A percentile compares a stretch with the other conserved stretches of the same genome.
Evolutionary conservation across 257 asterid genomes (phyloP).

Genomic region (Schizonepeta tenuifolia): DNA sequence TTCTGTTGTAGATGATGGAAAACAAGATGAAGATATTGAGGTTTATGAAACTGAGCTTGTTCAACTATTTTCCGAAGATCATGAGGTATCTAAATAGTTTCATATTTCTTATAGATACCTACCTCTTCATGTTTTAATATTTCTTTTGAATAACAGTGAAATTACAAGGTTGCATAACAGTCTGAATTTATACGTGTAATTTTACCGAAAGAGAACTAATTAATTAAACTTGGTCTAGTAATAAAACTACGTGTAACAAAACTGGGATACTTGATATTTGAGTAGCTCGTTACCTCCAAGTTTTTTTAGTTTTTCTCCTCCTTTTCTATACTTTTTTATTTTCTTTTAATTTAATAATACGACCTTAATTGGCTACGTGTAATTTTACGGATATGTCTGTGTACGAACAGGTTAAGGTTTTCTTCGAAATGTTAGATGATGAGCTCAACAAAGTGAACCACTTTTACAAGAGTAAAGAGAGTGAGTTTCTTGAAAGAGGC

Average conservation of each 20-base stretch:
- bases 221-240: background rate
- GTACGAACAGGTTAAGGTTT: slow-evolving; percentile 53
- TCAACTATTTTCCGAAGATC: slow-evolving; percentile 79
- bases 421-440: slow-evolving; percentile 67
- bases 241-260: too few species aligned
- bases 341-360: too few species aligned
- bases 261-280: too few species aligned
- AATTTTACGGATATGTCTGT: background rate
- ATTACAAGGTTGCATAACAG: too few species aligned
- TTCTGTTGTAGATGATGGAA: slow-evolving; percentile 46
- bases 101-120: background rate
- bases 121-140: too few species aligned
- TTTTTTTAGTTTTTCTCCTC: too few species aligned
- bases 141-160: too few species aligned
- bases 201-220: too few species aligned
- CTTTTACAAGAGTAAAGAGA: slow-evolving; percentile 67
- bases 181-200: too few species aligned
- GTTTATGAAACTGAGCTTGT: slow-evolving; percentile 68
- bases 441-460: slow-evolving; percentile 83
- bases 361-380: background rate
- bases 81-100: slow-evolving; percentile 54
- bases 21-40: slow-evolving; percentile 59
- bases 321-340: too few species aligned
- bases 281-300: too few species aligned
- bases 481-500: slow-evolving; percentile 80